Evolutionary conservation across 495 filamentous ascomycete species (phyloP).

Genomic region (Umbilicaria muhlenbergii): DNA sequence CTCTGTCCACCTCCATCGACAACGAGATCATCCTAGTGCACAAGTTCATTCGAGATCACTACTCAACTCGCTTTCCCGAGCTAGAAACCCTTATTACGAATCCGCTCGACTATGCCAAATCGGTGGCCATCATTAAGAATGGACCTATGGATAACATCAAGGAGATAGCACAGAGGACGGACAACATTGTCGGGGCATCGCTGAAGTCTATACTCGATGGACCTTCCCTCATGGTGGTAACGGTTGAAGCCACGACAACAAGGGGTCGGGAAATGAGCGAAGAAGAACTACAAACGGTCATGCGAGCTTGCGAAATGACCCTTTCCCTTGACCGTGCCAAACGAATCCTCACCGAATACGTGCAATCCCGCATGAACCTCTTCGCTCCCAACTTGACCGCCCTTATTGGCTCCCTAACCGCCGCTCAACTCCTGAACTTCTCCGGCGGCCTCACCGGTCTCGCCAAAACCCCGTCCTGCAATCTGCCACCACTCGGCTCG

Average conservation of each 20-base stretch:
- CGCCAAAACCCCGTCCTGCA: conserved; percentile 84
- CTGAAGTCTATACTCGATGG: conserved; percentile 72
- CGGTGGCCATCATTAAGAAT: conserved; percentile 85
- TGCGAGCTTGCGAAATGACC: conserved; percentile 74
- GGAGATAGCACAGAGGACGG: conserved; percentile 43
- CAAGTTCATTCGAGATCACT: conserved; percentile 91
- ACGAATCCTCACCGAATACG: conserved; percentile 75
- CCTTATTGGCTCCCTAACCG: conserved; percentile 85
- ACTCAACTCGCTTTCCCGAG: conserved; percentile 85
- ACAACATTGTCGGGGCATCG: conserved; percentile 60
- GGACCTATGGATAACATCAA: conserved; percentile 86
- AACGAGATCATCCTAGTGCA: conserved; percentile 86
- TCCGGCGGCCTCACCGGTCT: conserved; percentile 78
- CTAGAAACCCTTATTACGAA: conserved; percentile 88
- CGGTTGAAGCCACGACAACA: conserved; percentile 85
- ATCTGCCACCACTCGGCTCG: conserved; percentile 74
- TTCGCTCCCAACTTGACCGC: conserved; percentile 93
- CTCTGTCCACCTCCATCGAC: conserved; percentile 74
- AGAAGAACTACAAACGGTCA: conserved; percentile 56
- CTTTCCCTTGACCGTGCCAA: conserved; percentile 78
- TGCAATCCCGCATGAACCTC: conserved; percentile 92
- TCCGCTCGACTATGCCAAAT: conserved; percentile 89
- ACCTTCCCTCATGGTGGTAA: conserved; percentile 85
- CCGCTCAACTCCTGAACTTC: conserved; percentile 89
- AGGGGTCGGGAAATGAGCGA: conserved; percentile 61